Conservation (phyloP, 2,329 filamentous ascomycete species). For the Calonectria ilicicola region DNA sequence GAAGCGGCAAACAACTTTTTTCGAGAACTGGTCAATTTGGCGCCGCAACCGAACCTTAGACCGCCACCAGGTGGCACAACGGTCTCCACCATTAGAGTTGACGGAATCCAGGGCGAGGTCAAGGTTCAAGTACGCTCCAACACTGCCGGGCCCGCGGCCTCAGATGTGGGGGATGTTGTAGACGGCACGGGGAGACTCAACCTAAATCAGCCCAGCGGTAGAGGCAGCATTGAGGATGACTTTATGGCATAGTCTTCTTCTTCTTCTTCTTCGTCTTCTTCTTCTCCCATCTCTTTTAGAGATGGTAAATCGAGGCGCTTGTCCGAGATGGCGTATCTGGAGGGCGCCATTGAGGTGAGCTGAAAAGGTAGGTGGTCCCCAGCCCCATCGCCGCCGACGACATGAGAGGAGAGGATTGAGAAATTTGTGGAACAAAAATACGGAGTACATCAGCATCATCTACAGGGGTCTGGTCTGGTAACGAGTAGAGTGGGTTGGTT, state of each 20-base stretch:
- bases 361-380: not conserved
- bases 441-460: not conserved
- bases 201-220: conserved; percentile 46
- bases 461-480: not conserved
- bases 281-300: not conserved
- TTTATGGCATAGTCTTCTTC: conserved; percentile 54
- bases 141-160: conserved; percentile 38
- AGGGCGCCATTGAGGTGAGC: not conserved
- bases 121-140: conserved; percentile 63
- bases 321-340: not conserved
- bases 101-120: conserved; percentile 68
- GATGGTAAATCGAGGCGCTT: not conserved
- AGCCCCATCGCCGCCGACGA: not conserved
- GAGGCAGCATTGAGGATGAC: conserved; percentile 55
- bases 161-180: conserved; percentile 53
- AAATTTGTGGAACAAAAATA: not conserved
- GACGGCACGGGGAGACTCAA: conserved; percentile 57
- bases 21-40: conserved; percentile 68
- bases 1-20: conserved; percentile 80
- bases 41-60: conserved; percentile 53
- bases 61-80: conserved; percentile 50
- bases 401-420: not conserved
- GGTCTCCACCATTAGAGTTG: conserved; percentile 62
- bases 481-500: not conserved
- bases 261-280: too few species aligned